Percentiles rank a stretch among this genome's conserved stretches.
phyloP scores from a whole-genome alignment of 2,329 filamentous ascomycete genomes.

The Botrytis fragariae region DNA sequence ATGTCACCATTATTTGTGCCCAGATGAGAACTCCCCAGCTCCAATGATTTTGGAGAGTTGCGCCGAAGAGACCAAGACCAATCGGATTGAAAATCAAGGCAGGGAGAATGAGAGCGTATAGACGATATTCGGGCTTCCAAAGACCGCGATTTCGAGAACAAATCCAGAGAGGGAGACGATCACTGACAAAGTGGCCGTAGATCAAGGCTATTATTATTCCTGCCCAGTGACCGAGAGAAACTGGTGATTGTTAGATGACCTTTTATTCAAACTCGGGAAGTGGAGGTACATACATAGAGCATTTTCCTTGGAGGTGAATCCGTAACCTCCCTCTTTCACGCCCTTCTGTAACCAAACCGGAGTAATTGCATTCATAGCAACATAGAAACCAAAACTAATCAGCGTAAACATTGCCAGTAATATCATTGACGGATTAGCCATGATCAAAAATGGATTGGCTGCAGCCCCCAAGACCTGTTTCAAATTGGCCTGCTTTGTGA shows the following conservation, averaged over 20 bases:
- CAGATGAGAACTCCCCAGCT: constrained; percentile 44
- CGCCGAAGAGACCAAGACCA: constrained; percentile 42
- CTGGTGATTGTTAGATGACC: constrained; percentile 28
- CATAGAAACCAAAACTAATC: constrained; percentile 30
- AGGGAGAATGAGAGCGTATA: constrained; percentile 38
- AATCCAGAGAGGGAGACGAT: constrained; percentile 40
- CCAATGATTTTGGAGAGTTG: constrained; percentile 42
- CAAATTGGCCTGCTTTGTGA: constrained; percentile 16
- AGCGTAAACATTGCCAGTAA: constrained; percentile 40
- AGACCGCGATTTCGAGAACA: constrained; percentile 24
- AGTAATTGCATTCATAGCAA: constrained; percentile 29
- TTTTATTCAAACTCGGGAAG: neutral
- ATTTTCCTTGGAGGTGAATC: constrained; percentile 43
- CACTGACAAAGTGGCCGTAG: constrained; percentile 42
- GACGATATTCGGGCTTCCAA: constrained; percentile 44
- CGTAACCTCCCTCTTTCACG: constrained; percentile 42
- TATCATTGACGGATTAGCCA: constrained; percentile 40
- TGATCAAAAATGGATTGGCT: constrained; percentile 34
- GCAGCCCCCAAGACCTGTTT: constrained; percentile 23
- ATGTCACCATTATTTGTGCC: constrained; percentile 42
- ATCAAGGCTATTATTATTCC: constrained; percentile 41
- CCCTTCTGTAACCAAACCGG: constrained; percentile 42
- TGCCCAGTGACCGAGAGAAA: constrained; percentile 44
- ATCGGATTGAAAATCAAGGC: constrained; percentile 38
- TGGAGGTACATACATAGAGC: constrained; percentile 33